Base-by-base conservation (phyloP, 169 alveolate genomes). In the Toxoplasma gondii region DNA sequence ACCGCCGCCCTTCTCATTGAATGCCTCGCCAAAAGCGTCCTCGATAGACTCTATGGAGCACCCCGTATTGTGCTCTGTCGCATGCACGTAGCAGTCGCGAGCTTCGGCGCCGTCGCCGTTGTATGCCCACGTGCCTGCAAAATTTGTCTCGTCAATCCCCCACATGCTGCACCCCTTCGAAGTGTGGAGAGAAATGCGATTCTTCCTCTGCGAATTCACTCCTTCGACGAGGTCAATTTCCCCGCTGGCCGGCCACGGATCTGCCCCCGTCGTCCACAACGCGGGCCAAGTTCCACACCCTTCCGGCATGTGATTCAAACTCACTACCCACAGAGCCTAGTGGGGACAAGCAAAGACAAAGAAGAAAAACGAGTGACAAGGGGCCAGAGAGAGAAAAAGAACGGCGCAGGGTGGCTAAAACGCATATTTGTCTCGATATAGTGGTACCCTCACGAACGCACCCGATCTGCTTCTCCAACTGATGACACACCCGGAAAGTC, bases 251-350 rank as follows among this genome's bases (percentile, higher is more conserved):
- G 94, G 94, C 94, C 94, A 80, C 58, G 94, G 94, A n/a, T 80
- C 91, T 80, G 91, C 64, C 38, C 94, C 94, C 70, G 58, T 70
- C 22, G 91, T 92, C 94, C 94, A 92, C 69, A 38, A 64, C 38
- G 94, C 94, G 16, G 94, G 94, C 91, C 91, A 92, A 4, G 91
- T 82, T 34, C 91, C 91, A 41, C 94, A 92, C 24, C 94, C 94
- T 2, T 90, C 67, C 0, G 94, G 94, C 91, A 53, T 64, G 86
- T 92, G 94, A 53, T 80, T 92, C 94, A 92, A 24, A 64, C 80
- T 86, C 54, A 92, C 45, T 34, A 92, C 94, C 91, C 91, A 92
- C 86, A 92, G 24, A 22, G 87, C 91, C 94, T 92, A n/a, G n/a
- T n/a, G n/a, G n/a, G 86, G 7, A 10, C 19, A 19, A 29, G n/a